A percentile compares a stretch with the other conserved stretches of the same genome.
These are phyloP conservation scores for Rhypophila decipiens DNA, from an alignment of 495 filamentous ascomycete species.

Conservation along the genomic window DNA sequence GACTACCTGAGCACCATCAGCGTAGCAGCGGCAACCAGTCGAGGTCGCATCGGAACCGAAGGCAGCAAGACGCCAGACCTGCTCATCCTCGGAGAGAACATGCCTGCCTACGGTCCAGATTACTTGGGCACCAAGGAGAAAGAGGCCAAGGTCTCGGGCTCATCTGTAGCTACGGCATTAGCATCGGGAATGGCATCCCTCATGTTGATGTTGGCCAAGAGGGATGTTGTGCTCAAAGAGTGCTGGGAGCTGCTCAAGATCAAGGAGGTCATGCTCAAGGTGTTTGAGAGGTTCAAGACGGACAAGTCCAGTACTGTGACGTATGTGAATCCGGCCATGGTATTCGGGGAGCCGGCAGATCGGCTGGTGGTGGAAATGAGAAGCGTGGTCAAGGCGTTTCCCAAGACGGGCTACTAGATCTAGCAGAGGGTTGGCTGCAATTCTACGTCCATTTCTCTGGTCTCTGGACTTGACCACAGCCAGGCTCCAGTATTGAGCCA, in stretches of 20 bases:
- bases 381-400: background rate
- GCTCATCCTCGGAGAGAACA: conserved; percentile 4
- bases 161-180: conserved; percentile 1
- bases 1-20: conserved; percentile 1
- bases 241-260: conserved; percentile 4
- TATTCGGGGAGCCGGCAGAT: conserved; percentile 2
- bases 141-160: conserved; percentile 4
- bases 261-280: conserved; percentile 3
- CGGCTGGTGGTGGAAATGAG: conserved; percentile 3
- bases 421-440: too few species aligned
- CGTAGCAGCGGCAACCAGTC: conserved; percentile 2
- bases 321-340: conserved; percentile 4
- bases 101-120: background rate
- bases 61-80: conserved; percentile 1
- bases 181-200: conserved; percentile 1
- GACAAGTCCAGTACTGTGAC: conserved; percentile 4
- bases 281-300: conserved; percentile 7
- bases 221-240: conserved; percentile 1
- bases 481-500: too few species aligned
- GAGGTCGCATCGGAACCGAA: conserved; percentile 1
- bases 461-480: too few species aligned
- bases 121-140: background rate
- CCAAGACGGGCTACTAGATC: background rate
- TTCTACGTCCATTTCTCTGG: too few species aligned
- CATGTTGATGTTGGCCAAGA: conserved; percentile 5